Conservation (phyloP, 2,329 filamentous ascomycete genomes). For the Epichloe baconii region DNA sequence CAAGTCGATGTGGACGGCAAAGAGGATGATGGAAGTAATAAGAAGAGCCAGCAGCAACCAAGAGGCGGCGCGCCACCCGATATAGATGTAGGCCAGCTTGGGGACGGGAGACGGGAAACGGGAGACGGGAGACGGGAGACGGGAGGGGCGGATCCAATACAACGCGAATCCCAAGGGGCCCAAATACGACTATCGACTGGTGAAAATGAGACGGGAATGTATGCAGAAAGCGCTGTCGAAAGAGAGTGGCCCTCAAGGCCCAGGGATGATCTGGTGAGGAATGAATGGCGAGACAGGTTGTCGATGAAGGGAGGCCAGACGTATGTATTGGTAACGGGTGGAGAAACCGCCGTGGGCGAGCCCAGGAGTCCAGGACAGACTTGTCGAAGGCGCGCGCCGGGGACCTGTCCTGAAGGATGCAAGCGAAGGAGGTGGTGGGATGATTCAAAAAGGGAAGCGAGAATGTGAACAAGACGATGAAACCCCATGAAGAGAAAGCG, state of each 20-base stretch:
- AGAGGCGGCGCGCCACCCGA: not conserved
- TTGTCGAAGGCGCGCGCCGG: no score
- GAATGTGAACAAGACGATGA: not conserved
- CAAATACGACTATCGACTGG: not conserved
- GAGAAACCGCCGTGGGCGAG: not conserved
- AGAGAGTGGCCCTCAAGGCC: slow-evolving; percentile 11
- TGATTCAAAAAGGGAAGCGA: not conserved
- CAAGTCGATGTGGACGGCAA: not conserved
- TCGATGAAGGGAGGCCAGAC: slow-evolving; percentile 6
- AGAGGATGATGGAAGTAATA: not conserved
- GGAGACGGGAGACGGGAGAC: not conserved
- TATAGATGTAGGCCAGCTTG: slow-evolving; percentile 5
- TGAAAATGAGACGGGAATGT: slow-evolving; percentile 6
- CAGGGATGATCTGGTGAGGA: slow-evolving; percentile 20
- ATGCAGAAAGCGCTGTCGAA: slow-evolving; percentile 6
- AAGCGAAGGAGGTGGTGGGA: not conserved
- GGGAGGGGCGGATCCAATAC: slow-evolving; percentile 5
- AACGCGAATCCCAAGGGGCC: slow-evolving; percentile 4
- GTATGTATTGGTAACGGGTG: not conserved
- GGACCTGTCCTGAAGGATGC: no score
- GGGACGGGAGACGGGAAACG: not conserved
- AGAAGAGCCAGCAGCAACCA: not conserved
- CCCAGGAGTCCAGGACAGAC: no score
- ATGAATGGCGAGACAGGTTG: slow-evolving; percentile 24
- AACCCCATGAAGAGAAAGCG: not conserved